These are phyloP conservation scores for Candida parachauliodes DNA, from an alignment of 805 yeast genomes.

Conservation along the genomic window DNA sequence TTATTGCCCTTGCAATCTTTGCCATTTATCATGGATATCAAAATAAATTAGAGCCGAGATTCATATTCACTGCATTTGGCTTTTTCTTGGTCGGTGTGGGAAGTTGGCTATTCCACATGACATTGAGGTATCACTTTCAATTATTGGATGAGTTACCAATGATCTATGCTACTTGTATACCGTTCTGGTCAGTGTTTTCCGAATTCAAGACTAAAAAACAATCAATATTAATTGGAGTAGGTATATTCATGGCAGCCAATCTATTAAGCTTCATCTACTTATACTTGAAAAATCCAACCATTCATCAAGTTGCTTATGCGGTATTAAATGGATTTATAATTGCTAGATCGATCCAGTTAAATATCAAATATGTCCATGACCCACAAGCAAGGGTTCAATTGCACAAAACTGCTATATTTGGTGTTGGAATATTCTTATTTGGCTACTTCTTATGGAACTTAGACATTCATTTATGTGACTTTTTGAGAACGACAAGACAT, in stretches of 20 bases:
- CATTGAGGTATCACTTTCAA: slow-evolving; percentile 84
- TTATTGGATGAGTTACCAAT: slow-evolving; percentile 93
- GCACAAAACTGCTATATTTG: slow-evolving; percentile 52
- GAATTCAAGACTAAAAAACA: slow-evolving; percentile 44
- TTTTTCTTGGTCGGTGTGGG: slow-evolving; percentile 91
- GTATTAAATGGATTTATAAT: slow-evolving; percentile 72
- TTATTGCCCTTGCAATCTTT: slow-evolving; percentile 52
- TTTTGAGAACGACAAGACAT: slow-evolving; percentile 58
- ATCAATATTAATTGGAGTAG: slow-evolving; percentile 43
- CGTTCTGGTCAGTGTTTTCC: slow-evolving; percentile 79
- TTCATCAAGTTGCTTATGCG: slow-evolving; percentile 87
- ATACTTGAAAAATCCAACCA: slow-evolving; percentile 72
- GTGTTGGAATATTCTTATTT: slow-evolving; percentile 58
- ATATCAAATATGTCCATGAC: slow-evolving; percentile 51
- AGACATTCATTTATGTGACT: slow-evolving; percentile 74
- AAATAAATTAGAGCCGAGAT: slow-evolving; percentile 66
- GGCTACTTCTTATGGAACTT: slow-evolving; percentile 89
- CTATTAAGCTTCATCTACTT: slow-evolving; percentile 69
- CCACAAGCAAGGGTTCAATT: slow-evolving; percentile 44
- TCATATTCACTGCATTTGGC: slow-evolving; percentile 68
- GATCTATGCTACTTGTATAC: slow-evolving; percentile 97
- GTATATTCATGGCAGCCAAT: slow-evolving; percentile 52
- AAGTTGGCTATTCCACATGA: slow-evolving; percentile 95
- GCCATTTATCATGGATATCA: slow-evolving; percentile 58
- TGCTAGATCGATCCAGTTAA: slow-evolving; percentile 51